Percentiles rank a stretch among this genome's conserved stretches.
Evolutionary conservation across 2,329 filamentous ascomycete species (phyloP).

Genomic region (Penicillium sclerotiorum): DNA sequence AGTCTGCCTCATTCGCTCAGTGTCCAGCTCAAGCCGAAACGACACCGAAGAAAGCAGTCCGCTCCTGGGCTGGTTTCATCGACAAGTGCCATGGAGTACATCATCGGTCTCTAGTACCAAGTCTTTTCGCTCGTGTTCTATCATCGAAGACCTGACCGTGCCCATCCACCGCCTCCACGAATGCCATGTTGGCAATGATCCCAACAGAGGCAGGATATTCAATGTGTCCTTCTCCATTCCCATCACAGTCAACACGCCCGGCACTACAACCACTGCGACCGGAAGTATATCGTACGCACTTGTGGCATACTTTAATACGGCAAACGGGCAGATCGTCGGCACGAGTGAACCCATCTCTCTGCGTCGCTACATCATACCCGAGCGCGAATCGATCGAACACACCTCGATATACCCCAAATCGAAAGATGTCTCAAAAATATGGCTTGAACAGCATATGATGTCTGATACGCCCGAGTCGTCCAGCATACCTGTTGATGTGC

Average conservation of each 20-base stretch:
- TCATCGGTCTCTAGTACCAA: neutral
- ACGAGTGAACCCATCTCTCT: neutral
- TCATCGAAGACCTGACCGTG: neutral
- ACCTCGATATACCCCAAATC: neutral
- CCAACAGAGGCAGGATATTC: neutral
- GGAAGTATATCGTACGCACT: neutral
- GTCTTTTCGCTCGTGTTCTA: neutral
- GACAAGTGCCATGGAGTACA: neutral
- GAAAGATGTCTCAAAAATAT: constrained; percentile 1
- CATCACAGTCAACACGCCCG: neutral
- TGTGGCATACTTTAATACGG: neutral
- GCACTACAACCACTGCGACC: neutral
- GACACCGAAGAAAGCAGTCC: neutral
- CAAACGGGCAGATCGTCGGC: neutral
- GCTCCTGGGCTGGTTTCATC: neutral
- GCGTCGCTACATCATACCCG: neutral
- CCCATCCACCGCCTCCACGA: neutral
- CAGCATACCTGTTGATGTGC: neutral
- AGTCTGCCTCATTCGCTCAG: neutral
- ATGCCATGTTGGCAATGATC: neutral
- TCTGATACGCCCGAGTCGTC: neutral
- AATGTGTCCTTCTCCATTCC: neutral
- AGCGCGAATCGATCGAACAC: neutral
- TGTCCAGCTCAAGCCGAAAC: neutral
- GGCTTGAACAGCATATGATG: neutral